A percentile compares a stretch with the other conserved stretches of the same genome.
These are phyloP conservation scores for Pythium utonaiense DNA, from an alignment of 352 stramenopile genomes.

Conservation along the genomic window DNA sequence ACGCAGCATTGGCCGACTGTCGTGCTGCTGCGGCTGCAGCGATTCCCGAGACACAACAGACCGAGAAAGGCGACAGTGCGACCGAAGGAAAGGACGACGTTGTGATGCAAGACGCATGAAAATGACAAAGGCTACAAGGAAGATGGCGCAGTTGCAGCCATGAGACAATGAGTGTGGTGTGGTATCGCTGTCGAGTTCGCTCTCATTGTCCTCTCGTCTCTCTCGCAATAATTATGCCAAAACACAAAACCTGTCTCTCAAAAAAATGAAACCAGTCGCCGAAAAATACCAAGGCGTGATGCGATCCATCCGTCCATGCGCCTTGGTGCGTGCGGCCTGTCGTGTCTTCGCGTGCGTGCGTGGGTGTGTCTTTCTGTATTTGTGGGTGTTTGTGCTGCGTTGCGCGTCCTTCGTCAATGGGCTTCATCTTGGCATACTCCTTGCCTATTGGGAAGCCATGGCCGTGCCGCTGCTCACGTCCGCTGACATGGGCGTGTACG, in stretches of 20 bases:
- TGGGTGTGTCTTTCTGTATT: background rate
- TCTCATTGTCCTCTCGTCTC: no score
- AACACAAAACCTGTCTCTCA: constrained; percentile 1
- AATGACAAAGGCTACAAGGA: background rate
- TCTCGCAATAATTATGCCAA: constrained; percentile 14
- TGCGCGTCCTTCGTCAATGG: background rate
- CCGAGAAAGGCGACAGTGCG: no score
- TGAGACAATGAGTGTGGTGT: background rate
- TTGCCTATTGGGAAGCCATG: constrained; percentile 41
- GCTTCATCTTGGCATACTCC: background rate
- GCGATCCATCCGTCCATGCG: background rate
- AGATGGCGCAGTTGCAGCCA: no score
- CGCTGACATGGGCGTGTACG: constrained; percentile 63
- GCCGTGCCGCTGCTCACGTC: constrained; percentile 69
- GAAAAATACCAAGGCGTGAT: background rate
- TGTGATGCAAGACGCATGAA: background rate
- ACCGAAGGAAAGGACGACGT: background rate
- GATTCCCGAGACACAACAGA: no score
- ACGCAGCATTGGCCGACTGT: constrained; percentile 34
- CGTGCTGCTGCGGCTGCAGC: constrained; percentile 9
- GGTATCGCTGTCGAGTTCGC: constrained; percentile 4
- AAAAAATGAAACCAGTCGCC: constrained; percentile 1
- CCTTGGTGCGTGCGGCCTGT: background rate
- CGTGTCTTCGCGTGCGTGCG: background rate
- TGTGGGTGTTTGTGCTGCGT: background rate